A percentile compares a stretch with the other conserved stretches of the same genome.
phyloP scores from a whole-genome alignment of 257 asterid species.

The Salvia hispanica region DNA sequence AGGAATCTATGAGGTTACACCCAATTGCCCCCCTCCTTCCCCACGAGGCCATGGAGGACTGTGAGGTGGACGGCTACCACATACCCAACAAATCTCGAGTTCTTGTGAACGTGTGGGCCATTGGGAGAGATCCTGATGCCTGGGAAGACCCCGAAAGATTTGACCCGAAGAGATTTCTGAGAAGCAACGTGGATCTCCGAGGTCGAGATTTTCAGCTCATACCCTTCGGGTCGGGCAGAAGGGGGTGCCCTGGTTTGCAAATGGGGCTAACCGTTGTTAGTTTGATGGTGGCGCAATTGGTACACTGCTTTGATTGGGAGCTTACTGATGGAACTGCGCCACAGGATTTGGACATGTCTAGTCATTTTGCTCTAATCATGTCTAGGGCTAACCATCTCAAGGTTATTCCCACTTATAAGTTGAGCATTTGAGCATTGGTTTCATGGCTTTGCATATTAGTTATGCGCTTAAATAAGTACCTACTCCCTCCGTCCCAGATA shows the following conservation, averaged over 20 bases:
- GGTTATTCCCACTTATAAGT: constrained; percentile 25
- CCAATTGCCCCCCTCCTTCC: constrained; percentile 29
- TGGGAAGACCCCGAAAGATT: constrained; percentile 25
- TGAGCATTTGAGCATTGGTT: background rate
- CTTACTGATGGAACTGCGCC: constrained; percentile 27
- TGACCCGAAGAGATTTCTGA: constrained; percentile 28
- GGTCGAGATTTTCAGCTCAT: constrained; percentile 32
- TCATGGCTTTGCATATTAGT: too few species aligned
- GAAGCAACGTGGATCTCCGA: constrained; percentile 27
- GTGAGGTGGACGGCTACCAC: too few species aligned
- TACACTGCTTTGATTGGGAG: constrained; percentile 38
- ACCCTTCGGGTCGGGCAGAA: constrained; percentile 36
- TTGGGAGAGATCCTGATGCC: too few species aligned
- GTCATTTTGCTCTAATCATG: constrained; percentile 31
- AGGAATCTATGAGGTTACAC: constrained; percentile 36
- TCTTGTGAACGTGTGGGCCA: too few species aligned
- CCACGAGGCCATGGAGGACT: constrained; percentile 33
- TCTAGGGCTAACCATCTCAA: constrained; percentile 24
- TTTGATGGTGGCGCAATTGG: constrained; percentile 31
- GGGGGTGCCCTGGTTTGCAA: constrained; percentile 38
- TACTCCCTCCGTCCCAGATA: fast-evolving
- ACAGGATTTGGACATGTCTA: constrained; percentile 30
- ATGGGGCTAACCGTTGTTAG: constrained; percentile 27
- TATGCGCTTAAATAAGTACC: too few species aligned
- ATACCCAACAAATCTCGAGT: too few species aligned